Evolutionary conservation across 768 basidiomycete genomes (phyloP), one percentile per base, ranked within the genome.

Genomic region (Amanita polypyramis): DNA sequence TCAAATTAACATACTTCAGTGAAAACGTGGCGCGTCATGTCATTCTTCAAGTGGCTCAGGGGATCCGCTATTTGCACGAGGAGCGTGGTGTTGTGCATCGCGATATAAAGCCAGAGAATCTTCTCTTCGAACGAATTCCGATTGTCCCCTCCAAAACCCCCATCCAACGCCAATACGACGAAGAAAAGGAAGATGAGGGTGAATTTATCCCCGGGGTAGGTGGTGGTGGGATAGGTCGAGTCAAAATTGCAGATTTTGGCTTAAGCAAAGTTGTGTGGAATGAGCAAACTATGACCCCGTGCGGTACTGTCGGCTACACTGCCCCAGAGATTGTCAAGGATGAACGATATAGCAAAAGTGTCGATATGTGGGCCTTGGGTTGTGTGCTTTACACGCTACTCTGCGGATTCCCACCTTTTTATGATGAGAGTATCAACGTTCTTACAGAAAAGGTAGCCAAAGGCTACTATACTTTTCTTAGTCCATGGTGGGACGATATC

Each of bases 281-380:
- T 61, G 96, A 98, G 60, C 84, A 97, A 61, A 99, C 96, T 5
- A 94, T 90, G 87, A 99, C 96, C 11, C 96, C 96, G 17, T 99
- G 96, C 59, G 96, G 96, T n/a, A 99, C 96, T 2, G 95, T 99
- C 27, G 96, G 96, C 17, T 99, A 99, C 65, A 99, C 96, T 2
- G 96, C 96, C 5, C 96, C 96, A 4, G 96, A 99, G 67, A 99
- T 99, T 52, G 96, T 99, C 57, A 98, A 97, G 67, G 96, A 98
- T 60, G 95, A 99, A 68, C 77, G 92, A 23, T 95, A 95, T 62
- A 86, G 81, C 62, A 94, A 93, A 66, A 91, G 87, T 58, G 95
- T 98, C 47, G 96, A 99, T 61, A 97, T 98, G 96, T 99, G 96
- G 96, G 96, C 96, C 2, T 69, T 99, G 32, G 96, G 96, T 34